phyloP scores from a whole-genome alignment of 1,284 basidiomycete species.

The Cutaneotrichosporon dermatis region DNA sequence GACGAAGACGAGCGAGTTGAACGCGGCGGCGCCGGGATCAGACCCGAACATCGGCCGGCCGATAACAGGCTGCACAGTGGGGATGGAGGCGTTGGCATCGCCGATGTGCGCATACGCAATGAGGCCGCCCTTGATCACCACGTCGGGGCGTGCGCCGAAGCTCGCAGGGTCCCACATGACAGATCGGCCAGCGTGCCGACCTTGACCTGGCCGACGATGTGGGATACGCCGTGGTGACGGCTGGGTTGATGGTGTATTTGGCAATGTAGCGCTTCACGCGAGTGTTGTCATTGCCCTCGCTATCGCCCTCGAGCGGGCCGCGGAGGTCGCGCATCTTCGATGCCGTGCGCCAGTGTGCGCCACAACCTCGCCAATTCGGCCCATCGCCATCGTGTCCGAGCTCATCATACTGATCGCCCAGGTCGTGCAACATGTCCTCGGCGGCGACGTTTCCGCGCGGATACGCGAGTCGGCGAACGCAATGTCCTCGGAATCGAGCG shows the following conservation, averaged over 20 bases:
- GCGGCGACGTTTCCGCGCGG: conserved; percentile 95
- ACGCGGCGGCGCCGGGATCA: conserved; percentile 65
- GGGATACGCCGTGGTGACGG: conserved; percentile 91
- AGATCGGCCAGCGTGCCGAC: conserved; percentile 85
- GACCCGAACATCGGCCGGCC: conserved; percentile 87
- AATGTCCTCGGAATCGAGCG: conserved; percentile 84
- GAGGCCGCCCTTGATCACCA: conserved; percentile 90
- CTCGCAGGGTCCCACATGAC: conserved; percentile 90
- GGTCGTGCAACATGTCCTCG: conserved; percentile 93
- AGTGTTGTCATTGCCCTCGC: conserved; percentile 69
- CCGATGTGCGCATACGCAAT: conserved; percentile 92
- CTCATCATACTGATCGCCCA: conserved; percentile 94
- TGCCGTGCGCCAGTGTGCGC: conserved; percentile 95
- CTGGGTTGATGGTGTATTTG: conserved; percentile 99
- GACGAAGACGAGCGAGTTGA: conserved; percentile 80
- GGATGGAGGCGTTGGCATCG: conserved; percentile 88
- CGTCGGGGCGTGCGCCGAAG: conserved; percentile 87
- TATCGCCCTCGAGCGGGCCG: conserved; percentile 71
- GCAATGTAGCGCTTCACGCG: conserved; percentile 95
- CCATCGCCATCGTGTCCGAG: conserved; percentile 97
- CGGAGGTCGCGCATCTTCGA: conserved; percentile 82
- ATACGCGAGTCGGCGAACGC: conserved; percentile 97
- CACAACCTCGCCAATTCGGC: conserved; percentile 91
- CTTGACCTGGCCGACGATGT: conserved; percentile 79
- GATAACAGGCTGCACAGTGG: conserved; percentile 83